Percentiles rank a stretch among this genome's conserved stretches.
These are phyloP conservation scores for Lolium rigidum DNA, from an alignment of 176 grass and related monocot genomes.

Conservation along the genomic window DNA sequence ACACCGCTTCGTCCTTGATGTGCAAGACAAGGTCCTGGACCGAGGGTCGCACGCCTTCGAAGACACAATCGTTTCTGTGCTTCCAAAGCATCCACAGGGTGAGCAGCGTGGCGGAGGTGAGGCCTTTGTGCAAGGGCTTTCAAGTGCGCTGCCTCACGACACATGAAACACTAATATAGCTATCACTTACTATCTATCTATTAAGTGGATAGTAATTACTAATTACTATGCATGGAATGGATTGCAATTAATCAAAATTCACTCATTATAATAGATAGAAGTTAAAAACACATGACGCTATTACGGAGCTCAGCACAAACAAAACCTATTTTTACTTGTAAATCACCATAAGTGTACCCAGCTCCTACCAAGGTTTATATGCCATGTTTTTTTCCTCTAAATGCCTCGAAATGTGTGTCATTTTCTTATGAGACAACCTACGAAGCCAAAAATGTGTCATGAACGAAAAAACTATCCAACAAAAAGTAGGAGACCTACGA, in stretches of 20 bases:
- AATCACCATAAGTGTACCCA: slow-evolving; percentile 17
- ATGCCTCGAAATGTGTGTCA: background rate
- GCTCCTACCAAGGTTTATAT: slow-evolving; percentile 17
- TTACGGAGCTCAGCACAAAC: background rate
- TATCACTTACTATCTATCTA: background rate
- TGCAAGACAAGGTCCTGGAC: too few relatives aligned
- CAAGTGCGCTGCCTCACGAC: too few relatives aligned
- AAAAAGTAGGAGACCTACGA: background rate
- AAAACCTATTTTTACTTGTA: background rate
- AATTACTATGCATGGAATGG: background rate
- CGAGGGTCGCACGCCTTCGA: too few relatives aligned
- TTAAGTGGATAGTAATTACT: slow-evolving; percentile 10
- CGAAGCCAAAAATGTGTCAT: background rate
- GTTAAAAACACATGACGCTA: background rate
- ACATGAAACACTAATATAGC: slow-evolving; percentile 24
- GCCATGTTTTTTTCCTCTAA: background rate
- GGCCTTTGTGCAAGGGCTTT: too few relatives aligned
- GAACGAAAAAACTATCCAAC: background rate
- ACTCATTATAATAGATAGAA: background rate
- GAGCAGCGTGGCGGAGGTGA: too few relatives aligned
- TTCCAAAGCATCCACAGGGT: too few relatives aligned
- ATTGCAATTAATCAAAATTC: background rate
- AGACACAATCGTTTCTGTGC: too few relatives aligned
- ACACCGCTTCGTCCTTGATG: too few relatives aligned
- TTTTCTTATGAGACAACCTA: background rate